These are phyloP conservation scores for Ceratobasidium sp. DNA, from an alignment of 1,284 basidiomycete genomes.

Conservation along the genomic window DNA sequence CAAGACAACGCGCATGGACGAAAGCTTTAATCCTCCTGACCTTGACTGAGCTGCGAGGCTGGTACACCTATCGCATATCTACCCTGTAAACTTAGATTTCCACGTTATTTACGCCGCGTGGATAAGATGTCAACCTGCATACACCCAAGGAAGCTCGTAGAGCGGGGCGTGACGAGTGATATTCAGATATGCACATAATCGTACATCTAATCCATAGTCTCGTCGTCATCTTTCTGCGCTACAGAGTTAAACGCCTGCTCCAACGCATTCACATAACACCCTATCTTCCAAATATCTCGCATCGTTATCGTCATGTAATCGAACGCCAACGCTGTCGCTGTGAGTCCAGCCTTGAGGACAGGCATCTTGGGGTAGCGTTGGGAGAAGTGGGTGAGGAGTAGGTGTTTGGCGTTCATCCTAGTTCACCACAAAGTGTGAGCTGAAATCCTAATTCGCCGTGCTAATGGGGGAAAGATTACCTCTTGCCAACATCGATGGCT, in stretches of 20 bases:
- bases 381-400: constrained; percentile 95
- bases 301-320: constrained; percentile 39
- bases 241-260: constrained; percentile 24
- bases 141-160: no score
- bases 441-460: not conserved
- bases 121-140: no score
- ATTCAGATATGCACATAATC: not conserved
- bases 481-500: constrained; percentile 81
- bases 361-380: constrained; percentile 93
- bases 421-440: not conserved
- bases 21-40: constrained; percentile 43
- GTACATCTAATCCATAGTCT: constrained; percentile 5
- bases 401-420: constrained; percentile 86
- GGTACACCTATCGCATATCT: no score
- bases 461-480: constrained; percentile 60
- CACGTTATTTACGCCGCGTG: no score
- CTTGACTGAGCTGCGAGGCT: constrained; percentile 11
- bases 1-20: constrained; percentile 52
- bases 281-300: constrained; percentile 38
- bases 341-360: constrained; percentile 25
- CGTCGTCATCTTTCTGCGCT: constrained; percentile 23
- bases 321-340: constrained; percentile 34
- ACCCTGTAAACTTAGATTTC: no score
- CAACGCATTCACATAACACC: constrained; percentile 22
- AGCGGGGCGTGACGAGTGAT: no score